Evolutionary conservation across 306 rosid genomes (phyloP), one percentile per base, ranked within the genome.

Genomic region (Malus asiatica): DNA sequence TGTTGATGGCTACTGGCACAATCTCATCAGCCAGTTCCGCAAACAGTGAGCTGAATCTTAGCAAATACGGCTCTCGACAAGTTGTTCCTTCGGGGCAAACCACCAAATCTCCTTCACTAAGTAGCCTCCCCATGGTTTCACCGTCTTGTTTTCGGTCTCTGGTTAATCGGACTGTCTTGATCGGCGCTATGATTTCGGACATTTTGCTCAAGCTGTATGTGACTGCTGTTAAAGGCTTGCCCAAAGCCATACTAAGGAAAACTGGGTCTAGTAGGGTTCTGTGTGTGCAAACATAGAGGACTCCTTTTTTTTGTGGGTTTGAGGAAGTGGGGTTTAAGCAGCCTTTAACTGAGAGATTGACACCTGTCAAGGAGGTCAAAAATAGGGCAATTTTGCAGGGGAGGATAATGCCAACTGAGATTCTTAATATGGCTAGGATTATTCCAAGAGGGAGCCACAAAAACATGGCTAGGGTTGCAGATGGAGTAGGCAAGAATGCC

Each of bases 81-180:
- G 99, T 95, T 74, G 99, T 95, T 72, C 99, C 99, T 80, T 95
- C 99, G 27, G 99, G 99, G 57, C 99, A 95, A 6, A 95, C 99
- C 27, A 92, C 97, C 81, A 95, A 79, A 53, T 95, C 97, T 4
- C 97, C 99, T 86, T 90, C 86, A 1, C 38, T 76, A 0, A 95
- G 85, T 13, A 90, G 33, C 38, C 27, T 84, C 77, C 86, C 74
- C 97, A 95, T 95, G 4, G 93, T 83, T 3, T 85, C 77, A 4
- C 96, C 96, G 51, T 95, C 99, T 71, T 82, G 68, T 13, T 68
- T 79, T 66, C 99, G 81, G 67, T 95, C 92, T 57, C 99, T 86
- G 35, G 93, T 86, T 72, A 91, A 72, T 22, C 96, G 86, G 72
- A 89, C 92, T 0, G 96, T 91, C 65, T 68, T 83, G 4, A 91